phyloP scores from a whole-genome alignment of 2,329 filamentous ascomycete species.

The Sporothrix curviconia region DNA sequence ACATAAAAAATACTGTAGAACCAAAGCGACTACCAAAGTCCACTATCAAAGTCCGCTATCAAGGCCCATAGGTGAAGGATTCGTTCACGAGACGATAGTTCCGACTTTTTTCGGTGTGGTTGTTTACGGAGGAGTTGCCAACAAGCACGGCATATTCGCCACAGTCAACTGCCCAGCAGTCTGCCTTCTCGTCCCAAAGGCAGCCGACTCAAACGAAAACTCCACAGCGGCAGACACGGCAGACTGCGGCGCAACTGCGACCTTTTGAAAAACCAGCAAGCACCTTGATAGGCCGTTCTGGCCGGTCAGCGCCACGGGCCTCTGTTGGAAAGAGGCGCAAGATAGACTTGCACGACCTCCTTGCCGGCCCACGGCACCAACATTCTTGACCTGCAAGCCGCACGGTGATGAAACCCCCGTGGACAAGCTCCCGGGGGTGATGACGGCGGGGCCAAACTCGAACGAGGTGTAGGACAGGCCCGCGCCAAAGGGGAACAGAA shows the following conservation, averaged over 20 bases:
- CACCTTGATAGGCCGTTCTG: not conserved
- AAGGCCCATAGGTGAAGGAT: too few species aligned
- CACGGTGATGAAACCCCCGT: not conserved
- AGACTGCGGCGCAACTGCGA: not conserved
- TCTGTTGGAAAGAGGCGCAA: not conserved
- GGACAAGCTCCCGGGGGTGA: not conserved
- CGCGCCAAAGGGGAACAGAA: conserved; percentile 25
- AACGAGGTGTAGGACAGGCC: conserved; percentile 24
- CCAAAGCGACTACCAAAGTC: too few species aligned
- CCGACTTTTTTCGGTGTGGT: too few species aligned
- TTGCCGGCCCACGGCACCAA: not conserved
- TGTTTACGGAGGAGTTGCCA: not conserved
- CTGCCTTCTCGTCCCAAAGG: not conserved
- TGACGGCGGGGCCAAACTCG: not conserved
- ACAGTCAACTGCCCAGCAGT: not conserved
- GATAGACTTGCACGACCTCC: not conserved
- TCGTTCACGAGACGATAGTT: too few species aligned
- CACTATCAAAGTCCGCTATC: too few species aligned
- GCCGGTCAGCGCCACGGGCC: not conserved
- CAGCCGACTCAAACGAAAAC: not conserved
- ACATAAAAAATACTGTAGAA: too few species aligned
- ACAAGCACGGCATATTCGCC: not conserved
- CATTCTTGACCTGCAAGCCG: not conserved
- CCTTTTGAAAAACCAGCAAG: not conserved
- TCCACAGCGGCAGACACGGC: not conserved